Evolutionary conservation across 768 basidiomycete species (phyloP), one percentile per base, ranked within the genome.

Genomic region (Psilocybe cubensis): DNA sequence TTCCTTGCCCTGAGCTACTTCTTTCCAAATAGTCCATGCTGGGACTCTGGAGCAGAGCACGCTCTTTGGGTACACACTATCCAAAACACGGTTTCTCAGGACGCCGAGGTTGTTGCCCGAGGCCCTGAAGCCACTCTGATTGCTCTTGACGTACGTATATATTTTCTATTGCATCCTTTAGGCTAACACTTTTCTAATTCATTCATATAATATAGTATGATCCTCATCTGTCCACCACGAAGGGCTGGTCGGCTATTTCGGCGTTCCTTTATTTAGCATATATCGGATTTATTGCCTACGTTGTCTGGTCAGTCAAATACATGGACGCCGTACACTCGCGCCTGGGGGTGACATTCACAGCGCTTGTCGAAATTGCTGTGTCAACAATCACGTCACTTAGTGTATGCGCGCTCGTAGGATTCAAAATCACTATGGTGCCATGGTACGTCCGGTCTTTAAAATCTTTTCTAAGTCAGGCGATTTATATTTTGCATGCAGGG

Each of bases 331-430:
- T 97, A 9, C 96, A 99, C 73, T 95, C 92, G 4, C 85, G 92
- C 42, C 80, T 93, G 52, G 96, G 96, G 72, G 76, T 99, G 28
- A 91, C 93, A 1, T 91, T 98, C 70, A 98, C 96, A 2, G 96
- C 94, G 11, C 77, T 96, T 25, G 89, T 96, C 20, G 94, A 98
- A 73, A 88, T 98, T 41, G 78, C 88, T 6, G 94, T 92, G 56
- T 96, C 94, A 76, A 94, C 96, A 0, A 85, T 99, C 63, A 97
- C 96, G 51, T 94, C 92, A 64, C 80, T 97, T 44, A 95, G 93
- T 66, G 92, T 97, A 29, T 94, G 94, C 66, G 92, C 94, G 5
- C 78, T 98, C 20, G 85, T 92, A 42, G 93, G 94, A 1, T 94
- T 94, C 72, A 88, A 86, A 63, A 83, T 94, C 12, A 94, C 90